phyloP scores from a whole-genome alignment of 768 basidiomycete genomes.

The Heimioporus sp. region DNA sequence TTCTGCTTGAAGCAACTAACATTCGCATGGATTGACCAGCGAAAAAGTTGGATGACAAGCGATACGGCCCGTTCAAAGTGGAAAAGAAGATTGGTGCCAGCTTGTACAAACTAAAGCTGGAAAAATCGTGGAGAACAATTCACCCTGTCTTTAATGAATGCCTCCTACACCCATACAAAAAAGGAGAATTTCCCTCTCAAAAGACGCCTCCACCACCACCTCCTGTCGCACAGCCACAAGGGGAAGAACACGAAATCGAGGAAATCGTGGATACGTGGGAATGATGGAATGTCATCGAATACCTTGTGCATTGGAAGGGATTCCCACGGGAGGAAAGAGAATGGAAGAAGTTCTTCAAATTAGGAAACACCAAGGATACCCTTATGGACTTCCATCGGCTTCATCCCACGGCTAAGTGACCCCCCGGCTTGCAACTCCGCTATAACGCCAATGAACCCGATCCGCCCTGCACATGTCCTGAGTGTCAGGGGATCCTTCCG shows the following conservation, averaged over 20 bases:
- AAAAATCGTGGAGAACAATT: too few species aligned
- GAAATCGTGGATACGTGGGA: slow-evolving; percentile 17
- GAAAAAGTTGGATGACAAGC: slow-evolving; percentile 15
- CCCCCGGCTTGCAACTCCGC: too few species aligned
- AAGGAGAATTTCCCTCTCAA: too few species aligned
- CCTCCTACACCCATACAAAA: too few species aligned
- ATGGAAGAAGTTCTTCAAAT: slow-evolving; percentile 16
- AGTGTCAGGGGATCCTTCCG: too few species aligned
- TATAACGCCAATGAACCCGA: too few species aligned
- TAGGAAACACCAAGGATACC: neutral
- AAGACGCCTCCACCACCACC: neutral
- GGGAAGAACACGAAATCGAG: slow-evolving; percentile 12
- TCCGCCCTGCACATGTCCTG: too few species aligned
- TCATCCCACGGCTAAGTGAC: slow-evolving; percentile 3
- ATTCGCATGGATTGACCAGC: slow-evolving; percentile 20
- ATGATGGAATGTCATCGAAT: slow-evolving; percentile 10
- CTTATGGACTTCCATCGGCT: slow-evolving; percentile 10
- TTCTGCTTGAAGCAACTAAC: slow-evolving; percentile 26
- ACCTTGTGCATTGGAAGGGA: slow-evolving; percentile 29
- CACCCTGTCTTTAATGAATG: too few species aligned
- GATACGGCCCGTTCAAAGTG: slow-evolving; percentile 27
- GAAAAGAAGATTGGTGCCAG: too few species aligned
- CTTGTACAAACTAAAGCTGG: too few species aligned
- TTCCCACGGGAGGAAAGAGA: neutral
- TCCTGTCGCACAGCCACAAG: too few species aligned